A percentile compares a stretch with the other conserved stretches of the same genome.
phyloP scores from a whole-genome alignment of 371 early-diverging fungal genomes.

The Mucor mucedo region DNA sequence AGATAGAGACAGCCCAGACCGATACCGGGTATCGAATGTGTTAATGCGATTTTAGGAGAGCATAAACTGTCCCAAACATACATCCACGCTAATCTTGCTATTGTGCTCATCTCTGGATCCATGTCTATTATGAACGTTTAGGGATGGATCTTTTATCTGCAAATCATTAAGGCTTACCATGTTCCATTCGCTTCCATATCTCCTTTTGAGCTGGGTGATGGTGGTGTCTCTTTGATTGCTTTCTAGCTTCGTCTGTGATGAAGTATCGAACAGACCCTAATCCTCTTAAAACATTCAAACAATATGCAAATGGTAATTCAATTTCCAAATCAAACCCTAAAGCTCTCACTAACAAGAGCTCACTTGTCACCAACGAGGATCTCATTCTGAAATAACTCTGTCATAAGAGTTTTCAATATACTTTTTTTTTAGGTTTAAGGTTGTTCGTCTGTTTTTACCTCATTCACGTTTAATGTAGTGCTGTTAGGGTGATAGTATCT shows the following conservation, averaged over 20 bases:
- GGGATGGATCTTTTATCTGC: too few relatives aligned
- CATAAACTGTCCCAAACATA: constrained; percentile 53
- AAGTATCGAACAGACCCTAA: constrained; percentile 45
- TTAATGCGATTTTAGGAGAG: constrained; percentile 47
- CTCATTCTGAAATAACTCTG: constrained; percentile 53
- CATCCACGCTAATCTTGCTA: constrained; percentile 50
- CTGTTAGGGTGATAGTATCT: constrained; percentile 52
- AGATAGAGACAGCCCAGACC: constrained; percentile 55
- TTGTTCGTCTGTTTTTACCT: constrained; percentile 23
- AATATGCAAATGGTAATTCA: constrained; percentile 53
- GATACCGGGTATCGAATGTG: constrained; percentile 39
- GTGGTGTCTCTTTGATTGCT: constrained; percentile 16
- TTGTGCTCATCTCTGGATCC: constrained; percentile 43
- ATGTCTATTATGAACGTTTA: constrained; percentile 28
- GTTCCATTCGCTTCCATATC: constrained; percentile 43
- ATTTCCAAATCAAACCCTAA: constrained; percentile 54
- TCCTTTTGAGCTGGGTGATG: constrained; percentile 36
- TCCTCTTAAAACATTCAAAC: constrained; percentile 47
- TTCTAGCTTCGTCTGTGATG: constrained; percentile 26
- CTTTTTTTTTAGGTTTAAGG: neutral
- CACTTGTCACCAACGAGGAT: constrained; percentile 49
- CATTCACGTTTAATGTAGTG: constrained; percentile 42
- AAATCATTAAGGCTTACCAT: constrained; percentile 19
- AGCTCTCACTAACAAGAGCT: constrained; percentile 50
- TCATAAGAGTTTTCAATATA: neutral